These are phyloP conservation scores for Rosa multiflora DNA, from an alignment of 306 rosid genomes.

Conservation along the genomic window DNA sequence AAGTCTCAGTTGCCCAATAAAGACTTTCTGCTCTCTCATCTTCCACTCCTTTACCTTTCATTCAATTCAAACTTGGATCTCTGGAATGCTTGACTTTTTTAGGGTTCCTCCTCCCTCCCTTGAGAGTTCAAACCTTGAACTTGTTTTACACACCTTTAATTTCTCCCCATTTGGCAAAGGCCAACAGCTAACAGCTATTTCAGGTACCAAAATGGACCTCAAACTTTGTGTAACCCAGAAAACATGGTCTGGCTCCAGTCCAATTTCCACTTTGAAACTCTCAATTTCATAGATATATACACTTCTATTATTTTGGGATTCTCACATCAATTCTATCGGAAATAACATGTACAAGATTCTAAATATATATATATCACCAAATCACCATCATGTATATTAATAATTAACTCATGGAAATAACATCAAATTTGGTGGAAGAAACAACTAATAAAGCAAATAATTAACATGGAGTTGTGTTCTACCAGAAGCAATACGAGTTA, in stretches of 20 bases:
- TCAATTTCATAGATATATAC: slow-evolving; percentile 12
- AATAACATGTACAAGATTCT: not conserved
- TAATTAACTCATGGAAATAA: slow-evolving; percentile 3
- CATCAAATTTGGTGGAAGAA: not conserved
- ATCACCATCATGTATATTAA: slow-evolving; percentile 6
- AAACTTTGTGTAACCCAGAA: slow-evolving; percentile 15
- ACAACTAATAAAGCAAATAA: not conserved
- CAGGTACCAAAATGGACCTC: slow-evolving; percentile 16
- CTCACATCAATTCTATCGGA: not conserved
- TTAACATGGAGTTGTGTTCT: slow-evolving; percentile 10
- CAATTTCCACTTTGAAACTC: slow-evolving; percentile 31
- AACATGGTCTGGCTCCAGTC: slow-evolving; percentile 17
- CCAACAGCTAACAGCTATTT: slow-evolving; percentile 1
- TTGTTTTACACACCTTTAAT: not conserved
- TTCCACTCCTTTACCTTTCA: slow-evolving; percentile 1
- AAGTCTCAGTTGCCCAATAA: slow-evolving; percentile 7
- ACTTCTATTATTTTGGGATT: slow-evolving; percentile 7
- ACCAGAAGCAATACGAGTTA: slow-evolving; percentile 47
- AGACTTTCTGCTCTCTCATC: slow-evolving; percentile 14
- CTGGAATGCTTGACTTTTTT: slow-evolving; percentile 33
- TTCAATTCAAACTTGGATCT: slow-evolving; percentile 46
- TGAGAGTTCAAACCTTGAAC: slow-evolving; percentile 34
- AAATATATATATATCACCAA: not conserved
- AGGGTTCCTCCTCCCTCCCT: slow-evolving; percentile 28
- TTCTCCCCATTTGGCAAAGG: slow-evolving; percentile 8